Evolutionary conservation across 495 filamentous ascomycete genomes (phyloP).

Genomic region (Lasiosphaeriaceae sp.): DNA sequence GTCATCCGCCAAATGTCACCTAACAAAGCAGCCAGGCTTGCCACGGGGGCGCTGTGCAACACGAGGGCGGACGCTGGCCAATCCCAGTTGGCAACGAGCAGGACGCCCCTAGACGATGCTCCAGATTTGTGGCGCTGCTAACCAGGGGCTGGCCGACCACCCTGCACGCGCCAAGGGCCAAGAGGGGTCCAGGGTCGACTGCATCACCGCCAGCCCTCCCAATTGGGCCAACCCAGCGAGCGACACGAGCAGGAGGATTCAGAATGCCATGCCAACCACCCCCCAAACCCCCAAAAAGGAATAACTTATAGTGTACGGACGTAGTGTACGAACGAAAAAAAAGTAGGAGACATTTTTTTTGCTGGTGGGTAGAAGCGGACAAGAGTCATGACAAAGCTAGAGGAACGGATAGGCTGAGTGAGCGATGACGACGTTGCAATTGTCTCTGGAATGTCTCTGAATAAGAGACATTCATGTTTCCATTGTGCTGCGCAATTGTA

Average conservation of each 20-base stretch:
- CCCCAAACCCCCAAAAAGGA: too few species aligned
- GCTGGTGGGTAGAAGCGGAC: too few species aligned
- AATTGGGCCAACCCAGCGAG: background rate
- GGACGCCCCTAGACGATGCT: constrained; percentile 1
- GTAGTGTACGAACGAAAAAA: too few species aligned
- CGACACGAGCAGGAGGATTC: background rate
- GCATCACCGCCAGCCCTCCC: background rate
- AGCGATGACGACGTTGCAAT: too few species aligned
- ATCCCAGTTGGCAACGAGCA: background rate
- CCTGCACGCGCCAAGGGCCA: background rate
- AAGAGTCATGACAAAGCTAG: too few species aligned
- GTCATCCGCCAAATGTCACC: constrained; percentile 8
- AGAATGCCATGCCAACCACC: background rate
- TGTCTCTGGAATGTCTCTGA: too few species aligned
- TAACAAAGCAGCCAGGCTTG: background rate
- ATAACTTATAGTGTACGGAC: too few species aligned
- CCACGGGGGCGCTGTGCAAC: background rate
- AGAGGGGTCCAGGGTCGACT: background rate
- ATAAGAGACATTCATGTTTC: too few species aligned
- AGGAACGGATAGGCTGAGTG: background rate
- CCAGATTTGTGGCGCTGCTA: constrained; percentile 13
- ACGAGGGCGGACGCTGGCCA: background rate
- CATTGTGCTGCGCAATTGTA: too few species aligned
- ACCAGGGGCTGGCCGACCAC: background rate
- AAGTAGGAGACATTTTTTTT: too few species aligned